Conservation (phyloP, 345 rosid species). For the Passiflora organensis region DNA sequence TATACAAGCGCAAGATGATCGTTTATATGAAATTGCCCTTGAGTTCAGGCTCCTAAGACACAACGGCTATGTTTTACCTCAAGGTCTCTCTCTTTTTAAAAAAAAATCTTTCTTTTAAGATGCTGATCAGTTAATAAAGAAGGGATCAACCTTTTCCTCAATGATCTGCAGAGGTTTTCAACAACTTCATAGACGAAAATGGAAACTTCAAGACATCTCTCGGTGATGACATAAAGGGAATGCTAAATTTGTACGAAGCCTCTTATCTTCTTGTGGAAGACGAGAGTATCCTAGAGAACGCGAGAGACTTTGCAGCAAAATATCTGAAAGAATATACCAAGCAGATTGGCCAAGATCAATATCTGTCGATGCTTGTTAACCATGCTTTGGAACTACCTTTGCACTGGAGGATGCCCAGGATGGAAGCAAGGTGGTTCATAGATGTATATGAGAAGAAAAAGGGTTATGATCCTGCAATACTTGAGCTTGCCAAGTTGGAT, state of each 20-base stretch:
- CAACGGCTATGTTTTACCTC: constrained; percentile 5
- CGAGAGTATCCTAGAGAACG: constrained; percentile 15
- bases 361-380: constrained; percentile 18
- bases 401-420: constrained; percentile 39
- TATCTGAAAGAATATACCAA: constrained; percentile 1
- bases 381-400: constrained; percentile 34
- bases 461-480: constrained; percentile 19
- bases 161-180: constrained; percentile 8
- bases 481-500: constrained; percentile 42
- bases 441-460: constrained; percentile 18
- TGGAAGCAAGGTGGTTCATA: constrained; percentile 49
- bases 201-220: constrained; percentile 6
- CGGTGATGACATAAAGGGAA: constrained; percentile 12
- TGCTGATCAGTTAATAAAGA: background rate
- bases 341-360: background rate
- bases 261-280: constrained; percentile 8
- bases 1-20: no score
- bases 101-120: background rate
- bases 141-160: rapidly evolving
- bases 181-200: constrained; percentile 10
- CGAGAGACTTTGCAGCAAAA: constrained; percentile 9
- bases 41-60: constrained; percentile 16
- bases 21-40: constrained; percentile 4
- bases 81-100: constrained; percentile 2
- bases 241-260: constrained; percentile 18